Base-by-base conservation (phyloP, 305 asterid species). In the Fraxinus albicans region DNA sequence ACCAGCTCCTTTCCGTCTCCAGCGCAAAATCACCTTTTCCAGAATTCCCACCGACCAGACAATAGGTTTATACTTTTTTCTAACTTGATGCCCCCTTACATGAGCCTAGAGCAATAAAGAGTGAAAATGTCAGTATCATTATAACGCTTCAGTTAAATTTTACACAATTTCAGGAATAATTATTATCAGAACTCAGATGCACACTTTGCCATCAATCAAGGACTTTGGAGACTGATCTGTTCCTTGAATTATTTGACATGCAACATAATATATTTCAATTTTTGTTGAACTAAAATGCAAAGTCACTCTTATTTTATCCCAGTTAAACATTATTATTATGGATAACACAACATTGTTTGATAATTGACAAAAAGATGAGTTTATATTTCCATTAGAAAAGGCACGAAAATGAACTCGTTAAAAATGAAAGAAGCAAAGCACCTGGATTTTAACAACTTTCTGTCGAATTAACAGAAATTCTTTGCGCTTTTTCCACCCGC, bases 381-480 rank as follows among this genome's bases (percentile, higher is more conserved):
- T 50, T 15, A 58, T 19, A 58, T 7, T 21, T 60, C 1, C 21
- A 47, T 63, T 70, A 31, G 19, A 70, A 70, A 29, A 15, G 29
- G 19, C 38, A 70, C 0, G 76, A 33, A 6, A 12, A 31, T 12
- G 76, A 70, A 15, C 76, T 70, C n/a, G 0, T 65, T 55, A 7
- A 44, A 33, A 21, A 35, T 53, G 19, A 80, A 83, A 83, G 82
- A 73, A 79, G 86, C 35, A 65, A 81, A 78, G 85, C 86, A 95
- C 99, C 99, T 97, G 99, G 85, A 97, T 95, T 90, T 93, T 95
- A 76, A 97, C 98, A 86, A 95, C 85, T 84, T 92, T 92, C 89
- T 94, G 90, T 53, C 97, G 93, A 77, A 93, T 92, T 19, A 90
- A 80, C 40, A 97, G 86, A 84, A 89, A 95, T 63, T 94, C 98